Percentiles rank a stretch among this genome's conserved stretches.
Conservation (phyloP, 2,329 filamentous ascomycete species). For the Aspergillus japonicus region DNA sequence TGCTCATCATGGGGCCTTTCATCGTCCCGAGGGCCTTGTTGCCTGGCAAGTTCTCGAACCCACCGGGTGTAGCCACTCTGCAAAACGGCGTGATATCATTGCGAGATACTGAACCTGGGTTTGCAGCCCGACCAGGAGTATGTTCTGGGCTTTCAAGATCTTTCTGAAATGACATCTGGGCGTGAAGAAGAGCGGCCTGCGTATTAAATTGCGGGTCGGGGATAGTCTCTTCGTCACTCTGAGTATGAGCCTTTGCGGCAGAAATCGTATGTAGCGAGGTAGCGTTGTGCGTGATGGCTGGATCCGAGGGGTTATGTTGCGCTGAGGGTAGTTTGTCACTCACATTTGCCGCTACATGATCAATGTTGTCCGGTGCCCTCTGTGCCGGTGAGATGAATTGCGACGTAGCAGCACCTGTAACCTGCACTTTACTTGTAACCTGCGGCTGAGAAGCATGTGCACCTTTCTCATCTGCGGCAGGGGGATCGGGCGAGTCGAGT, state of each 20-base stretch:
- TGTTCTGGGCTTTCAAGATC: conserved; percentile 34
- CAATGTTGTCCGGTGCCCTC: conserved; percentile 8
- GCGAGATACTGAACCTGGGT: conserved; percentile 11
- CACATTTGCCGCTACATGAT: conserved; percentile 20
- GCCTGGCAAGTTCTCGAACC: conserved; percentile 1
- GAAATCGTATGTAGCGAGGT: conserved; percentile 42
- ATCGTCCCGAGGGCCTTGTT: conserved; percentile 11
- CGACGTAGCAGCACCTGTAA: conserved; percentile 18
- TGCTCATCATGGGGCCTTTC: conserved; percentile 34
- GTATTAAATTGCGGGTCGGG: conserved; percentile 40
- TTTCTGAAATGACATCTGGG: conserved; percentile 42
- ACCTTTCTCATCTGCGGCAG: not conserved
- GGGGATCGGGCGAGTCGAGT: not conserved
- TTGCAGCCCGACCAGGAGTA: conserved; percentile 14
- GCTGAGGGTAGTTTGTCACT: conserved; percentile 38
- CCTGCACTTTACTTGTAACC: conserved; percentile 11
- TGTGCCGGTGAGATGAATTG: conserved; percentile 11
- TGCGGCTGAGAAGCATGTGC: conserved; percentile 12
- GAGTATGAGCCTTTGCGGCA: conserved; percentile 26
- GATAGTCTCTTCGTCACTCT: conserved; percentile 22
- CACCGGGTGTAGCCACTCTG: conserved; percentile 19
- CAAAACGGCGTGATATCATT: conserved; percentile 33
- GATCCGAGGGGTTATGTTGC: conserved; percentile 33
- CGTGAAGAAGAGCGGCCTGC: conserved; percentile 40
- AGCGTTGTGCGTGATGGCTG: conserved; percentile 30